Evolutionary conservation across 2,329 filamentous ascomycete species (phyloP).

Genomic region (Ophiostoma pallidulum): DNA sequence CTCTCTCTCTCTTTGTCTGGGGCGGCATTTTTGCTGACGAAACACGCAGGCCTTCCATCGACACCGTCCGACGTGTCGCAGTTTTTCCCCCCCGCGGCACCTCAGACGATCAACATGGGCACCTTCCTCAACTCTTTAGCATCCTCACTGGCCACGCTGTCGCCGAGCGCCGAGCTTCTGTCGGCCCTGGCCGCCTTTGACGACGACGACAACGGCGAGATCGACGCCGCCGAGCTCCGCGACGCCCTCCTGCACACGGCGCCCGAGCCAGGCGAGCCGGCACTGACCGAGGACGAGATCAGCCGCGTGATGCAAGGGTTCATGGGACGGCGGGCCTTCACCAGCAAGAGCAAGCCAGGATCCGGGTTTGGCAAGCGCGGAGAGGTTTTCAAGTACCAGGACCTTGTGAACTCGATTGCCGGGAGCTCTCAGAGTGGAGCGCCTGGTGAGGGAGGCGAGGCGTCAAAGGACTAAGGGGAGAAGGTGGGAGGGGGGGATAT

Average conservation of each 20-base stretch:
- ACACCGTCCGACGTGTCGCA: constrained; percentile 59
- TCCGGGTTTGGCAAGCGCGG: constrained; percentile 53
- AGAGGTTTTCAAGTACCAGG: constrained; percentile 88
- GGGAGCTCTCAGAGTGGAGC: constrained; percentile 28
- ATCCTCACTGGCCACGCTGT: constrained; percentile 62
- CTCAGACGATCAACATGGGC: constrained; percentile 71
- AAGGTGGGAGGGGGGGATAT: constrained; percentile 14
- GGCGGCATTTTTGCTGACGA: not conserved
- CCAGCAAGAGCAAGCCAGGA: constrained; percentile 48
- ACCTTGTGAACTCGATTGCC: constrained; percentile 71
- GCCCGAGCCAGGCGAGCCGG: constrained; percentile 59
- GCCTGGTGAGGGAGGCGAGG: constrained; percentile 8
- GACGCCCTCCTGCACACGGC: constrained; percentile 76
- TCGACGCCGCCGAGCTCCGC: constrained; percentile 72
- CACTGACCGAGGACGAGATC: constrained; percentile 63
- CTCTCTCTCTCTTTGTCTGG: not conserved
- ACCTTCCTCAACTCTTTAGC: constrained; percentile 79
- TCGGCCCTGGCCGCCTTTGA: constrained; percentile 94
- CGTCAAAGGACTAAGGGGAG: constrained; percentile 23
- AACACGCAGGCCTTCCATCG: constrained; percentile 57
- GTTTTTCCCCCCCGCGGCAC: constrained; percentile 69
- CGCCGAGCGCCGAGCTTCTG: constrained; percentile 67
- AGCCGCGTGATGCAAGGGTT: constrained; percentile 84
- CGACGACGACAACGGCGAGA: constrained; percentile 87
- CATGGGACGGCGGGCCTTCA: constrained; percentile 73